phyloP scores from a whole-genome alignment of 1,284 basidiomycete genomes.

The Cutaneotrichosporon mucoides region DNA sequence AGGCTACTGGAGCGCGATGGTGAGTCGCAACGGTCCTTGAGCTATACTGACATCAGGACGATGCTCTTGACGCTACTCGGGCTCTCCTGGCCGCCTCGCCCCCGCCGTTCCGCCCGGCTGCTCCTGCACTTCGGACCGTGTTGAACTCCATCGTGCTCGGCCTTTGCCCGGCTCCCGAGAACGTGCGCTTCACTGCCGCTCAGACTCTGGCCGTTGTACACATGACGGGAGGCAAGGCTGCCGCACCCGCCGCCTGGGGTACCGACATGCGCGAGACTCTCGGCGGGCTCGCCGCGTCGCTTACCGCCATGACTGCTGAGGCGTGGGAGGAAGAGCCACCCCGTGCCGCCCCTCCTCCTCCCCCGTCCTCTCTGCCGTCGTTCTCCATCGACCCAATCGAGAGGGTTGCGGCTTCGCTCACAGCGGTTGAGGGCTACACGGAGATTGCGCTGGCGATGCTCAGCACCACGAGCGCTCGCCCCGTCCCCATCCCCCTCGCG shows the following conservation, averaged over 20 bases:
- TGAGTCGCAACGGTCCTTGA: no score
- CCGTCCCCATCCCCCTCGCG: conserved; percentile 70
- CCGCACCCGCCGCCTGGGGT: conserved; percentile 34
- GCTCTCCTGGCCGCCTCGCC: conserved; percentile 35
- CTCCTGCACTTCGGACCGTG: conserved; percentile 24
- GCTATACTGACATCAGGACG: conserved; percentile 11
- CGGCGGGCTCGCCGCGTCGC: conserved; percentile 26
- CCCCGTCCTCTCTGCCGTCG: conserved; percentile 12
- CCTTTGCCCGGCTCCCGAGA: conserved; percentile 12
- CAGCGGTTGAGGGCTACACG: conserved; percentile 31
- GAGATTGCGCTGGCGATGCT: conserved; percentile 30
- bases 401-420: conserved; percentile 23
- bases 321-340: conserved; percentile 37
- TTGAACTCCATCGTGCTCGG: conserved; percentile 31
- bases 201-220: conserved; percentile 35
- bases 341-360: conserved; percentile 8
- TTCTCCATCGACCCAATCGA: conserved; percentile 28
- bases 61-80: conserved; percentile 22
- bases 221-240: conserved; percentile 41
- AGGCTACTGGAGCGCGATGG: no score
- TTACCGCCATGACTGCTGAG: conserved; percentile 29
- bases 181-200: conserved; percentile 15
- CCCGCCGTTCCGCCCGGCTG: conserved; percentile 39
- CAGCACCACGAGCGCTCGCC: conserved; percentile 61
- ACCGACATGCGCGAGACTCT: conserved; percentile 34